Evolutionary conservation across 805 yeast species (phyloP), one percentile per base, ranked within the genome.

Genomic region (Candida boleticola): DNA sequence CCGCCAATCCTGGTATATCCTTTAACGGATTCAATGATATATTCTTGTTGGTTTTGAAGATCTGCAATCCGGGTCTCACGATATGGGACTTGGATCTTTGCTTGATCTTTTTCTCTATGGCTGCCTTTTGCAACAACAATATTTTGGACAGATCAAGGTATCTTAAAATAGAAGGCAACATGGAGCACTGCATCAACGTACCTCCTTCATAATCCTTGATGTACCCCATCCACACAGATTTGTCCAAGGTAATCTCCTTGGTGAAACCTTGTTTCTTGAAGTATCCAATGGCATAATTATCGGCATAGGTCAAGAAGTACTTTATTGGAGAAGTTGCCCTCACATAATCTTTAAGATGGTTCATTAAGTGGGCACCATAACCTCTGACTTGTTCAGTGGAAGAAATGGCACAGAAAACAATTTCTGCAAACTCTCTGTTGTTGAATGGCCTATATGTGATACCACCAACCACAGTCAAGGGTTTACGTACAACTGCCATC

Each of bases 141-240:
- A 93, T 88, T 61, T 89, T 92, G 1, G 85, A 84, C 50, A 88
- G 83, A 60, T 93, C 99, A 39, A 93, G 69, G 62, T 93, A 93
- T 50, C 98, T 77, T 38, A 70, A 50, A 43, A 89, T 82, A 38
- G 80, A 73, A 1, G 97, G 97, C 40, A 93, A 70, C 95, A 92
- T 90, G 0, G 92, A 68, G 60, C 99, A 93, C 67, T 93, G 98
- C 97, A 93, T 92, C 46, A 93, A 69, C 0, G 99, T 93, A 53
- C 98, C 99, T 20, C 99, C 99, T 66, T 93, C 99, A 64, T 93
- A 93, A 69, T 93, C 99, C 63, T 93, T 93, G 58, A 93, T 93
- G 63, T 93, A 93, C 2, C 99, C 99, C 93, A 89, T 88, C 99
- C 99, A 93, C 26, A 83, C 75, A 39, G 80, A 78, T 49, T 83